A percentile compares a stretch with the other conserved stretches of the same genome.
Conservation (phyloP, 2,329 filamentous ascomycete species). For the Cryphonectria radicalis region DNA sequence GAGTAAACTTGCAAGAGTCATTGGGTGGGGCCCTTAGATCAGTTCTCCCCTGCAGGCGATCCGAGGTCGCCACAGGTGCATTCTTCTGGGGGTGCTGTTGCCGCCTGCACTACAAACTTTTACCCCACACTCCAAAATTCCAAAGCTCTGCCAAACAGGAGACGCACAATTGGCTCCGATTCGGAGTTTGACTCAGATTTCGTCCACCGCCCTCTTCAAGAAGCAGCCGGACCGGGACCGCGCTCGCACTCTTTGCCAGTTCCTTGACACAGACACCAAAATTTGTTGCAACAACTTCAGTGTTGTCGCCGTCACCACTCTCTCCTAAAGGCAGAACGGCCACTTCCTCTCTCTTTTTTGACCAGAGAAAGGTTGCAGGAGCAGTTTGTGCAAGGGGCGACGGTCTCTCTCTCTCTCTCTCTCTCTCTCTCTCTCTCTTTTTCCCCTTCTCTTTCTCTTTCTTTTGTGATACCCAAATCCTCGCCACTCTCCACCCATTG, state of each 20-base stretch:
- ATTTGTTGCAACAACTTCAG: not conserved
- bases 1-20: not conserved
- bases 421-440: constrained; percentile 7
- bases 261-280: not conserved
- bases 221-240: not conserved
- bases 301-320: not conserved
- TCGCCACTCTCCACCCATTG: not conserved
- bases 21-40: not conserved
- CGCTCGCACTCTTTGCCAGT: not conserved
- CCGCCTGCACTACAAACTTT: not conserved
- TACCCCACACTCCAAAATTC: constrained; percentile 22
- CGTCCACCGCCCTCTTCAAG: not conserved
- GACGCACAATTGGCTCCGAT: constrained; percentile 12
- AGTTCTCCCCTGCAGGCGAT: constrained; percentile 3
- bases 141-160: constrained; percentile 13
- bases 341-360: not conserved
- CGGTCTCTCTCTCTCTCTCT: not conserved
- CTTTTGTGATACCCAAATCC: constrained; percentile 22
- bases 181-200: constrained; percentile 14
- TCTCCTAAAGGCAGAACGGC: not conserved
- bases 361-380: not conserved
- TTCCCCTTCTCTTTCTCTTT: constrained; percentile 8
- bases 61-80: constrained; percentile 12
- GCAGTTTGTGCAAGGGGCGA: not conserved
- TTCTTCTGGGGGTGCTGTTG: not conserved